Conservation (phyloP, 768 basidiomycete species). For the Wakefieldia striispora region DNA sequence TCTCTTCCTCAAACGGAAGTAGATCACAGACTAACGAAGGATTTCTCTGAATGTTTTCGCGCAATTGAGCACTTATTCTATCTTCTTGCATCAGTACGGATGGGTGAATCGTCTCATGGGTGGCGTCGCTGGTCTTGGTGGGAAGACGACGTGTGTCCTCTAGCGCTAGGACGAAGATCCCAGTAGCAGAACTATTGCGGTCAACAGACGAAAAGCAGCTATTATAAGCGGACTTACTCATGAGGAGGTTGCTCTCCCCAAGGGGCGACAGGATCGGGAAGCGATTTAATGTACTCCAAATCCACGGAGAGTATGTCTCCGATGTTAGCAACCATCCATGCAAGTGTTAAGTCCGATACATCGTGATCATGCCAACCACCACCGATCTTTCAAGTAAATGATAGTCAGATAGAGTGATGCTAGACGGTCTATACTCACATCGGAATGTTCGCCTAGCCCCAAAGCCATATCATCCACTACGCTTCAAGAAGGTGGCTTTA, state of each 20-base stretch:
- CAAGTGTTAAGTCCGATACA: conserved; percentile 59
- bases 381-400: conserved; percentile 46
- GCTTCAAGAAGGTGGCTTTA: neutral
- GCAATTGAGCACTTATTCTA: conserved; percentile 34
- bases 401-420: neutral
- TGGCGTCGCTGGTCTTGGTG: conserved; percentile 39
- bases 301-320: conserved; percentile 57
- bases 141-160: conserved; percentile 50
- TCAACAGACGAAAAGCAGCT: neutral
- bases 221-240: conserved; percentile 42
- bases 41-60: conserved; percentile 36
- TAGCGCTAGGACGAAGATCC: conserved; percentile 51
- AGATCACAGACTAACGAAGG: conserved; percentile 45
- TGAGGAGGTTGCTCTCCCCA: conserved; percentile 68
- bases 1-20: conserved; percentile 49
- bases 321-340: conserved; percentile 65
- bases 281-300: conserved; percentile 45
- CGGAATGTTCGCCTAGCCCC: conserved; percentile 29
- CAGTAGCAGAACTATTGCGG: conserved; percentile 44
- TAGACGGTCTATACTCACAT: conserved; percentile 6
- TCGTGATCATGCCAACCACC: conserved; percentile 71
- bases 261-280: conserved; percentile 48
- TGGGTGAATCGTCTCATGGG: conserved; percentile 60
- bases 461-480: conserved; percentile 7
- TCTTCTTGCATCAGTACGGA: conserved; percentile 52